Base-by-base conservation (phyloP, 106 monocot species). In the Dendrobium catenatum region DNA sequence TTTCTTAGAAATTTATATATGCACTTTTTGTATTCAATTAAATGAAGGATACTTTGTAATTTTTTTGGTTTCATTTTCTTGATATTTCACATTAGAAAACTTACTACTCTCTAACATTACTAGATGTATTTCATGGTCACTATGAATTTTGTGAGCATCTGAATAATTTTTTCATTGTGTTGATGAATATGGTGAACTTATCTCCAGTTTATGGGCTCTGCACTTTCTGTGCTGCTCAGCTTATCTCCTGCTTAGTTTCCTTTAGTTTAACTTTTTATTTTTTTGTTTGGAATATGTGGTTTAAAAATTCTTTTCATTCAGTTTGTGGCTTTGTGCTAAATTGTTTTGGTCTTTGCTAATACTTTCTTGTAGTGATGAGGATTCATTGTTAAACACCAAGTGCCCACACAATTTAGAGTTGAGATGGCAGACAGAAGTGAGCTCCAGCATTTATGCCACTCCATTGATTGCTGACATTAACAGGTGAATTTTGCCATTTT, bases 381-480 rank as follows among this genome's bases (percentile, higher is more conserved):
- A 98, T 82, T 86, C 98, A 8, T 87, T 98, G 84, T 82, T 91
- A 82, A 88, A 89, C 47, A 85, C 86, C 42, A 93, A 91, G 78
- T 98, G 98, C 77, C 89, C 98, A 4, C 83, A 87, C 42, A 81
- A 98, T 75, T 79, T 98, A 37, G 98, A 98, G 64, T 79, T 98
- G 83, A 86, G 98, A 82, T 98, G 98, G 98, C 98, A 98, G 83
- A 91, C 95, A 24, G 98, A 98, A 75, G 93, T 98, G 82, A 95
- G 93, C 86, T 98, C 98, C 64, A 98, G 98, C 79, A 82, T 98
- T 41, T 98, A 93, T 81, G 98, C 98, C 20, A 82, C 90, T 79
- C 98, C 98, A 27, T 83, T 98, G 77, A 84, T 98, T 82, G 95
- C 98, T 73, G 98, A 98, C 86, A 91, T 98, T 73, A 98, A 95